Conservation (phyloP, 768 basidiomycete genomes). For the Russula lepida region DNA sequence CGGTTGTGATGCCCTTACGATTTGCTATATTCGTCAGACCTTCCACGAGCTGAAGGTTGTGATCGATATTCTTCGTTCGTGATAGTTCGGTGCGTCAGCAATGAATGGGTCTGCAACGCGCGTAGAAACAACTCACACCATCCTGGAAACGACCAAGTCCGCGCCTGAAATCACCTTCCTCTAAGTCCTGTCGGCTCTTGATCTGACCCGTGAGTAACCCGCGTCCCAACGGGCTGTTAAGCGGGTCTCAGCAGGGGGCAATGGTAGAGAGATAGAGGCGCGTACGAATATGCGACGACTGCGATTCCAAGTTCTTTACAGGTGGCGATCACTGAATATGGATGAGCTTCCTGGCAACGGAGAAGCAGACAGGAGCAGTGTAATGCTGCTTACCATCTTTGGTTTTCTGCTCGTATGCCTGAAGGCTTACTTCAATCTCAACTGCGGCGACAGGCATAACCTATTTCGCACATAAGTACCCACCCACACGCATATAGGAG, state of each 20-base stretch:
- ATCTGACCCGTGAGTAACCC: conserved; percentile 47
- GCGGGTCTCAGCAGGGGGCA: not conserved
- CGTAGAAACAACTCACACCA: conserved; percentile 23
- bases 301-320: conserved; percentile 48
- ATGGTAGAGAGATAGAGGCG: not conserved
- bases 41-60: conserved; percentile 37
- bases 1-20: conserved; percentile 35
- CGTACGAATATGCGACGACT: conserved; percentile 53
- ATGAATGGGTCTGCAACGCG: not conserved
- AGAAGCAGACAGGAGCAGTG: not conserved
- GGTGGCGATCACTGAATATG: conserved; percentile 38
- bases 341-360: not conserved
- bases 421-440: conserved; percentile 62
- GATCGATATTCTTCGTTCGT: conserved; percentile 29
- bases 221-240: conserved; percentile 41
- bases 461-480: not conserved
- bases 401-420: conserved; percentile 47
- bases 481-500: not conserved
- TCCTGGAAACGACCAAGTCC: conserved; percentile 31
- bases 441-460: conserved; percentile 37
- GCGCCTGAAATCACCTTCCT: conserved; percentile 33
- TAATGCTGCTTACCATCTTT: conserved; percentile 31
- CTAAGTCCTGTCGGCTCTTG: conserved; percentile 31
- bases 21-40: conserved; percentile 33
- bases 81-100: not conserved